Percentiles rank a stretch among this genome's conserved stretches.
Evolutionary conservation across 495 filamentous ascomycete genomes (phyloP).

Genomic region (Chaetomium fimeti): DNA sequence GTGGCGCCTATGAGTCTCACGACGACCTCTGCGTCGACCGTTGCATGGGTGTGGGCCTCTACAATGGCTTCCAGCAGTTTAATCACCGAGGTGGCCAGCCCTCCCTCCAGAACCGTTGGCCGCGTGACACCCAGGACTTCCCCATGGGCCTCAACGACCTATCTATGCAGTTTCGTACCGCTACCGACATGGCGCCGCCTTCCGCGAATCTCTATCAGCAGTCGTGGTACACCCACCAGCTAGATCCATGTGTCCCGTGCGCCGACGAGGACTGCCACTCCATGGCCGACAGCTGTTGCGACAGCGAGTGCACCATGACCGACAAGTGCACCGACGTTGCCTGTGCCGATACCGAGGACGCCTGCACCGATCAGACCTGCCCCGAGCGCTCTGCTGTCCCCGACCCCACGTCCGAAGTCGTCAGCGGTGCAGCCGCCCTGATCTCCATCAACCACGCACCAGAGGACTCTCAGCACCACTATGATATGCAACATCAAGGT

Average conservation of each 20-base stretch:
- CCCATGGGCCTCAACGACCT: slow-evolving; percentile 7
- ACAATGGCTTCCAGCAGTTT: slow-evolving; percentile 36
- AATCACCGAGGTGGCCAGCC: slow-evolving; percentile 31
- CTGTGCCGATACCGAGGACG: slow-evolving; percentile 36
- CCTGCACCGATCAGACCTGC: slow-evolving; percentile 39
- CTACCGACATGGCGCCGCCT: slow-evolving; percentile 7
- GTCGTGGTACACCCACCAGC: slow-evolving; percentile 24
- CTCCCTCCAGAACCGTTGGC: slow-evolving; percentile 25
- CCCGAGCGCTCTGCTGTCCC: slow-evolving; percentile 23
- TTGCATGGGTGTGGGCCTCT: slow-evolving; percentile 38
- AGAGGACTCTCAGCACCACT: slow-evolving; percentile 19
- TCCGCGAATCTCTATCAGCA: slow-evolving; percentile 18
- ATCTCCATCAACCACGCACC: slow-evolving; percentile 38
- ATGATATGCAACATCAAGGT: slow-evolving; percentile 22
- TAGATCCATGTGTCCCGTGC: slow-evolving; percentile 17
- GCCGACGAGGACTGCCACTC: slow-evolving; percentile 37
- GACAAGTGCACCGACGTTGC: slow-evolving; percentile 36
- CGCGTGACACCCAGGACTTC: slow-evolving; percentile 21
- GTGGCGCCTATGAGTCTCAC: slow-evolving; percentile 35
- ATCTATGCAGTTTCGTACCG: slow-evolving; percentile 23
- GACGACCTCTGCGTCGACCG: slow-evolving; percentile 45
- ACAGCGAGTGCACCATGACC: slow-evolving; percentile 42
- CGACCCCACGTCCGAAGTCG: slow-evolving; percentile 27
- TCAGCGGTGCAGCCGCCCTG: slow-evolving; percentile 37
- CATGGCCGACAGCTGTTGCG: slow-evolving; percentile 34